Percentiles rank a stretch among this genome's conserved stretches.
These are phyloP conservation scores for Aspergillus sp. DNA, from an alignment of 2,329 filamentous ascomycete genomes.

Conservation along the genomic window DNA sequence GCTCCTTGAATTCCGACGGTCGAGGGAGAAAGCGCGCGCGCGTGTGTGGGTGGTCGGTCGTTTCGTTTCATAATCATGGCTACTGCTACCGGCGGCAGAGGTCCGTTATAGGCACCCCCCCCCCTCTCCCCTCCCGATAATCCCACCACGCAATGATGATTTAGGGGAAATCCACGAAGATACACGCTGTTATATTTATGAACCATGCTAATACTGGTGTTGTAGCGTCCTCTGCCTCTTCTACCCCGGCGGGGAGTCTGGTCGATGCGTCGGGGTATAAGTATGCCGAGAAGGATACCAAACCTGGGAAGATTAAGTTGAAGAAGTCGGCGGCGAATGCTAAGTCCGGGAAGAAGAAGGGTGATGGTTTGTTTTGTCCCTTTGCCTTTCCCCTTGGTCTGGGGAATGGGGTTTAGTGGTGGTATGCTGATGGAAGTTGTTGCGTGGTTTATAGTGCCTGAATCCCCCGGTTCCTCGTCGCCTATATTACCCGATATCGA, in stretches of 20 bases:
- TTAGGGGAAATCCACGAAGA: no score
- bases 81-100: conserved; percentile 40
- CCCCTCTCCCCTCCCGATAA: neutral
- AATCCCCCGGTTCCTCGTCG: conserved; percentile 38
- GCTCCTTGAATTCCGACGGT: no score
- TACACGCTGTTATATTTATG: no score
- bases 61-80: conserved; percentile 29
- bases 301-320: conserved; percentile 48
- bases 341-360: conserved; percentile 34
- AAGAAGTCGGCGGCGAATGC: conserved; percentile 34
- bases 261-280: conserved; percentile 50
- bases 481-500: conserved; percentile 63
- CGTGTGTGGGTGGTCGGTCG: neutral
- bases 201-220: no score
- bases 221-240: conserved; percentile 30
- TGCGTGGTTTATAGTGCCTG: no score
- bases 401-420: no score
- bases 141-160: no score
- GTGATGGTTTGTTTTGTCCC: conserved; percentile 29
- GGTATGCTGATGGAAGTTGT: no score
- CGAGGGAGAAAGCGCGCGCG: neutral
- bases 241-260: conserved; percentile 37
- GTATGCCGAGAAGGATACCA: conserved; percentile 48
- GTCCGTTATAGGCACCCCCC: conserved; percentile 25
- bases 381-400: neutral